Conservation (phyloP, 306 rosid genomes). For the Begonia fuchsioides region DNA sequence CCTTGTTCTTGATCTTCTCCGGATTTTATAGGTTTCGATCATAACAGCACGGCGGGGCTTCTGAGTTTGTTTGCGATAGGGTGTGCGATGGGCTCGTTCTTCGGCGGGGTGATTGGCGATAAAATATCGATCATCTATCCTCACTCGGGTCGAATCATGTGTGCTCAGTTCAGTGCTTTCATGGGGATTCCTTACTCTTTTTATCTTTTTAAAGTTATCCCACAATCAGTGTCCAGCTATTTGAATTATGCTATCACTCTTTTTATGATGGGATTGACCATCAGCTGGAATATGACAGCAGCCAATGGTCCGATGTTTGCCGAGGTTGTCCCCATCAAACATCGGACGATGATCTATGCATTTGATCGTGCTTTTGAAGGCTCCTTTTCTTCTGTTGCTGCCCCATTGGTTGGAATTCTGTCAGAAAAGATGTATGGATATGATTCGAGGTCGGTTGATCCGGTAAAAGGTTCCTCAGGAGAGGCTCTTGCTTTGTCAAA, state of each 20-base stretch:
- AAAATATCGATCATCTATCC: conserved; percentile 39
- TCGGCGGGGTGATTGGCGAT: conserved; percentile 74
- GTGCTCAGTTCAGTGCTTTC: conserved; percentile 75
- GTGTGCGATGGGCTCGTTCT: conserved; percentile 59
- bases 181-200: conserved; percentile 86
- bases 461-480: conserved; percentile 33
- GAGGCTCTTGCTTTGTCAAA: conserved; percentile 78
- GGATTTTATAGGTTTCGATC: conserved; percentile 53
- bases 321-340: conserved; percentile 67
- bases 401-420: conserved; percentile 87
- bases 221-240: conserved; percentile 62
- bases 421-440: conserved; percentile 73
- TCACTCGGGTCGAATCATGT: conserved; percentile 71
- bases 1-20: too few species aligned
- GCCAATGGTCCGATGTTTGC: conserved; percentile 82
- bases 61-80: conserved; percentile 65
- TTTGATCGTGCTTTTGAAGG: conserved; percentile 88
- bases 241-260: conserved; percentile 41
- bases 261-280: conserved; percentile 63
- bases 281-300: conserved; percentile 76
- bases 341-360: conserved; percentile 82
- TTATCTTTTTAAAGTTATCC: conserved; percentile 55
- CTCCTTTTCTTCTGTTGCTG: conserved; percentile 68
- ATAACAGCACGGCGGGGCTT: conserved; percentile 56
- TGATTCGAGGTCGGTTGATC: conserved; percentile 52